phyloP scores from a whole-genome alignment of 2,329 filamentous ascomycete species.

The Cladosporium sp. region DNA sequence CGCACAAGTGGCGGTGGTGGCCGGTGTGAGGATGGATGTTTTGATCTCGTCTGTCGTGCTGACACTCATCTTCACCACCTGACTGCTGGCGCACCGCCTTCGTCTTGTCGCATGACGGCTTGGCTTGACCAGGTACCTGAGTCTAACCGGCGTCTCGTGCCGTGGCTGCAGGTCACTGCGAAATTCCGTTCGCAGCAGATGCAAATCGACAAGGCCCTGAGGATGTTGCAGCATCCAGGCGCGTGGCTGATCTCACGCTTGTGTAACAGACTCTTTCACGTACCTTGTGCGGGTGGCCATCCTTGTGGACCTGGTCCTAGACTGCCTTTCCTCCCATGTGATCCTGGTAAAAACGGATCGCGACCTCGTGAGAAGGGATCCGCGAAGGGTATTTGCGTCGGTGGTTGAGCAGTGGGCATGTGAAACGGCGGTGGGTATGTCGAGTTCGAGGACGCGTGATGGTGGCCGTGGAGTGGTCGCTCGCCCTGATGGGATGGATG shows the following conservation, averaged over 20 bases:
- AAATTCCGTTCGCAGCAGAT: conserved; percentile 15
- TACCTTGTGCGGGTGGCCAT: conserved; percentile 17
- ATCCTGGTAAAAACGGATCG: conserved; percentile 48
- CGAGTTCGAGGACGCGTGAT: conserved; percentile 31
- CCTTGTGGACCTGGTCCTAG: conserved; percentile 10
- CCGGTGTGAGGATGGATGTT: neutral
- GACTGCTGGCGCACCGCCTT: conserved; percentile 1
- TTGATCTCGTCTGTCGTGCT: neutral
- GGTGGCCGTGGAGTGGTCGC: conserved; percentile 37
- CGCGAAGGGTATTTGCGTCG: conserved; percentile 47
- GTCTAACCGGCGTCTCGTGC: conserved; percentile 17
- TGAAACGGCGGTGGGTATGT: conserved; percentile 38
- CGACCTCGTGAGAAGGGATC: conserved; percentile 47
- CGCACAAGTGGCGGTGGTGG: neutral
- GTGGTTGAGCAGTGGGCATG: conserved; percentile 39
- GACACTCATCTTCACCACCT: neutral
- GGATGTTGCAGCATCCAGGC: neutral
- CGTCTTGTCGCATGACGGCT: conserved; percentile 16
- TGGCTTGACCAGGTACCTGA: conserved; percentile 17
- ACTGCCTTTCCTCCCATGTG: conserved; percentile 39
- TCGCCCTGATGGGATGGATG: conserved; percentile 39
- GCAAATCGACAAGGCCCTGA: conserved; percentile 3
- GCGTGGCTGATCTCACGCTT: conserved; percentile 6
- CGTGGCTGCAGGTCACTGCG: conserved; percentile 15
- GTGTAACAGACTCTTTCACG: conserved; percentile 15